Evolutionary conservation across 768 basidiomycete species (phyloP).

Genomic region (Tulasnella sp.): DNA sequence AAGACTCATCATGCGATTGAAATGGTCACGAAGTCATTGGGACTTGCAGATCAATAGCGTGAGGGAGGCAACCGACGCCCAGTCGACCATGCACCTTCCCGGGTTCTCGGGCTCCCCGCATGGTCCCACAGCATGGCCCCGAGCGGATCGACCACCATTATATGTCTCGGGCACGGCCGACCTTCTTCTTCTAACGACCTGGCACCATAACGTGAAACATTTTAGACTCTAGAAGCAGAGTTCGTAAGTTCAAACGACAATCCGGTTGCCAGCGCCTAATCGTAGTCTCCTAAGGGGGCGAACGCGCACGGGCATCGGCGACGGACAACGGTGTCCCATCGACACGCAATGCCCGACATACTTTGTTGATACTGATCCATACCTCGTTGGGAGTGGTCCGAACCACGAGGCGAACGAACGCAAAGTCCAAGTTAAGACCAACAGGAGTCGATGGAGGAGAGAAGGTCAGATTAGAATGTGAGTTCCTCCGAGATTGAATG

Average conservation of each 20-base stretch:
- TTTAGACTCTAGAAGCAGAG: neutral
- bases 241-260: neutral
- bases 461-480: neutral
- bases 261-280: neutral
- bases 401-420: too few relatives aligned
- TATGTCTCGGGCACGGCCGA: neutral
- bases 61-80: neutral
- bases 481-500: neutral
- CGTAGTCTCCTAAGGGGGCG: neutral
- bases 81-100: neutral
- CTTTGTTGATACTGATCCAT: too few relatives aligned
- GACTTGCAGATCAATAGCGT: neutral
- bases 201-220: neutral
- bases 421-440: too few relatives aligned
- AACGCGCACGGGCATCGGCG: neutral
- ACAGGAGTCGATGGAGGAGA: neutral
- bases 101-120: neutral
- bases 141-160: neutral
- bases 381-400: neutral
- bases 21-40: too few relatives aligned
- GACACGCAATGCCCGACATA: neutral
- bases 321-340: neutral
- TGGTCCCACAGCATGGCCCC: neutral
- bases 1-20: too few relatives aligned
- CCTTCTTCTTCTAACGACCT: neutral